Evolutionary conservation across 306 rosid genomes (phyloP).

Genomic region (Carpinus viminea): DNA sequence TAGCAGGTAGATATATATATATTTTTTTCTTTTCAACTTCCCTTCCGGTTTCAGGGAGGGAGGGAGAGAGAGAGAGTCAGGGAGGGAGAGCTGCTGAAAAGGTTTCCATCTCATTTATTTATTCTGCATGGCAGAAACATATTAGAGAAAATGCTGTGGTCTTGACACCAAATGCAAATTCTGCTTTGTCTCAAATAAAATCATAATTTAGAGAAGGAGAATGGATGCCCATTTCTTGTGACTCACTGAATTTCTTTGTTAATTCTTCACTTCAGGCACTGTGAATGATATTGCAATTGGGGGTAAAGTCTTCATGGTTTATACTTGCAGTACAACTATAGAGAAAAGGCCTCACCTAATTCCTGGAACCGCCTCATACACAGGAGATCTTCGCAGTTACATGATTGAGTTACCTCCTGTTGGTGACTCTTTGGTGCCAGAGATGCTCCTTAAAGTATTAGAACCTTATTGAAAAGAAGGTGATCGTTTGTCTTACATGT

Average conservation of each 20-base stretch:
- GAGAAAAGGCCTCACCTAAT: constrained; percentile 74
- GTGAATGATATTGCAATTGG: constrained; percentile 90
- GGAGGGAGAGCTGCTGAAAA: background rate
- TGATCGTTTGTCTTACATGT: constrained; percentile 34
- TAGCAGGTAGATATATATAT: background rate
- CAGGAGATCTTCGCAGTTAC: constrained; percentile 82
- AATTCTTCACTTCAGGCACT: constrained; percentile 62
- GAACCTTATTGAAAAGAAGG: constrained; percentile 97
- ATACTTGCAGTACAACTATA: constrained; percentile 73
- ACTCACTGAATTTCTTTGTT: constrained; percentile 23
- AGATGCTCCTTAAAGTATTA: constrained; percentile 84
- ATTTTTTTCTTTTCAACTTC: background rate
- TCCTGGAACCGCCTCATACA: constrained; percentile 68
- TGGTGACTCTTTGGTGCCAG: constrained; percentile 93
- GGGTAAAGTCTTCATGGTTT: constrained; percentile 95
- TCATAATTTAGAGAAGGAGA: constrained; percentile 1
- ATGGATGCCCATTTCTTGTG: background rate
- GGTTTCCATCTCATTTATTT: background rate
- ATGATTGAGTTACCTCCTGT: constrained; percentile 68
- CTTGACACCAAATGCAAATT: background rate
- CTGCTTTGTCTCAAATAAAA: constrained; percentile 3
- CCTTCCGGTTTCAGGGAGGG: too few relatives aligned
- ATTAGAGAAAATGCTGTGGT: background rate
- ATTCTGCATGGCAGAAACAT: background rate
- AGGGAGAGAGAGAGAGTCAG: too few relatives aligned